Base-by-base conservation (phyloP, 164 flowering plant species). In the Dillenia turbinata region DNA sequence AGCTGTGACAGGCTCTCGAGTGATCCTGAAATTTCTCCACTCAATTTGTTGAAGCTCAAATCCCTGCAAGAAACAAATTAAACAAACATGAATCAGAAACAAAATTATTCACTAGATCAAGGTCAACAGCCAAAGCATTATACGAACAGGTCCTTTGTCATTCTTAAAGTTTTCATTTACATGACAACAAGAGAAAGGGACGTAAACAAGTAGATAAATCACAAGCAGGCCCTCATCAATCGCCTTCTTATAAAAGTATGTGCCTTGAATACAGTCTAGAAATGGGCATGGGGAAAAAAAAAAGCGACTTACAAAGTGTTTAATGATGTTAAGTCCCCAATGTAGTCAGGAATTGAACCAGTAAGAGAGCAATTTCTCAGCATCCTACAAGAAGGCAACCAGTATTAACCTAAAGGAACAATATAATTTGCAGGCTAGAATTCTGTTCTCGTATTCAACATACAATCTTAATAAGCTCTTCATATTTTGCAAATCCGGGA, bases 361-460 rank as follows among this genome's bases (percentile, higher is more conserved):
- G 65, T 65, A 26, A 90, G 70, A 40, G 59, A 73, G 77, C 96
- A 87, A 68, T 83, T 86, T 64, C 89, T 80, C 59, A 90, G 61
- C 44, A 70, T 44, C 82, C 97, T 89, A 76, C 54, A 71, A 33
- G 40, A 7, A 33, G 40, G 40, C 7, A 33, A 33, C 40, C 40
- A 33, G 40, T 33, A 33, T 33, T 33, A 33, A 33, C 40, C 40
- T 33, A 33, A 5, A 33, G 40, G 40, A 33, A 33, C 40, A 5
- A 33, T 33, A 33, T 33, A 5, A 33, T 33, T 33, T 33, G 40
- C 40, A 33, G 40, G 6, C 40, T 33, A 33, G 40, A 33, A 33
- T 33, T 5, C 7, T 5, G 6, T 33, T 33, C 40, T 33, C 7
- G 6, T 33, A 33, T 62, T 55, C 51, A 79, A 79, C 96, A 85